These are phyloP conservation scores for Buxus sempervirens DNA, from an alignment of 164 flowering plant genomes.

Conservation along the genomic window DNA sequence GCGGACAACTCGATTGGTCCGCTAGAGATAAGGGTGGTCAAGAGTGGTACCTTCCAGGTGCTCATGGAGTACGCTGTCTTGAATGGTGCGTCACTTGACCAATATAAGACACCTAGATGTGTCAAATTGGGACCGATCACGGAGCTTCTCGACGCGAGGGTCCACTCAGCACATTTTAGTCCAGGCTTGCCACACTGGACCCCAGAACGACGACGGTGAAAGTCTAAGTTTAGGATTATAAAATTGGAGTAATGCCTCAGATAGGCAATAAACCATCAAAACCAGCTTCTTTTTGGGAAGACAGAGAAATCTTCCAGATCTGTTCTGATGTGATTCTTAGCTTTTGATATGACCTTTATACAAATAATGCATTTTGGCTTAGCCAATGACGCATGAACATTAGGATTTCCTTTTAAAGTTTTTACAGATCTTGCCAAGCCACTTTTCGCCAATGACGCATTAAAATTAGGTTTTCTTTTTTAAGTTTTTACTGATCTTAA, in stretches of 20 bases:
- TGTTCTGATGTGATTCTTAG: no score
- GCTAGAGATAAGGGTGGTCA: constrained; percentile 44
- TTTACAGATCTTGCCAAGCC: no score
- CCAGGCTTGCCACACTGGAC: constrained; percentile 34
- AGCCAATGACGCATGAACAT: no score
- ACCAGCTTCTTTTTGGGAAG: not conserved
- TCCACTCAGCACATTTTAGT: constrained; percentile 35
- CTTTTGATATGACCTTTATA: no score
- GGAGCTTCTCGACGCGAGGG: constrained; percentile 39
- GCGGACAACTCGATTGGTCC: no score
- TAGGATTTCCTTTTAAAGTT: no score
- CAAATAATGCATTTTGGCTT: no score
- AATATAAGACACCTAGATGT: constrained; percentile 47
- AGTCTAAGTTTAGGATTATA: not conserved
- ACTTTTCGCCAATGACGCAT: no score
- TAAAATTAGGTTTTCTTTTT: no score
- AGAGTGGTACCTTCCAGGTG: constrained; percentile 43
- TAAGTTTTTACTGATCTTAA: no score
- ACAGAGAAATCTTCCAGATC: no score
- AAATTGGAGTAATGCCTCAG: not conserved
- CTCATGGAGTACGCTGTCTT: constrained; percentile 50
- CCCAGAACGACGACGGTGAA: constrained; percentile 23
- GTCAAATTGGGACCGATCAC: constrained; percentile 37
- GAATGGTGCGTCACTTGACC: constrained; percentile 45
- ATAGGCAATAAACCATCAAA: not conserved